Evolutionary conservation across 1,284 basidiomycete species (phyloP), one percentile per base, ranked within the genome.

Genomic region (Inonotus obliquus): DNA sequence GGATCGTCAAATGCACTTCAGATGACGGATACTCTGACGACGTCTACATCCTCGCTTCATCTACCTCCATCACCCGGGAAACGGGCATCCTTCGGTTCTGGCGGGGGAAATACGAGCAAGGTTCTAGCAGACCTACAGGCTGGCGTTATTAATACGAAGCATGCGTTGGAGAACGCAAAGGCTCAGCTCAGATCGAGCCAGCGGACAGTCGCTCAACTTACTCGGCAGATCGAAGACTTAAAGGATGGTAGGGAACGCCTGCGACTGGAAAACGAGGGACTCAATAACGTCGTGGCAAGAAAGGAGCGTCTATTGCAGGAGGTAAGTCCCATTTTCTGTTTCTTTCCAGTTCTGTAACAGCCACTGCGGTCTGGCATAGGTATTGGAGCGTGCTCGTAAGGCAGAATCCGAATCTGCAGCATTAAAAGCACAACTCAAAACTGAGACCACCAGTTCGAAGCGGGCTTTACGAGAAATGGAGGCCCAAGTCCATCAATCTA

Each of bases 221-320:
- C 92, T 39, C 77, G 91, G 49, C 87, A 90, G 72, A 86, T 85
- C 48, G 93, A 95, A 70, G 93, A 95, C 72, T 74, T 94, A 71
- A 93, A 92, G 68, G 91, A 93, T 68, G 86, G 85, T 1, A 81
- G 92, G 65, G 90, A 93, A 70, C 78, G 92, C 52, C 73, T 94
- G 60, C 75, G 91, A 59, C 71, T 92, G 56, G 93, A 95, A 74
- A 94, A 92, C 69, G 92, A 95, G 71, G 86, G 86, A 1, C 72
- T 93, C 63, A 92, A 91, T 68, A 91, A 91, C 66, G 91, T 94
- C 17, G 86, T 95, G 10, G 83, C 89, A 27, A 79, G 92, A 61
- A 95, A 95, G 71, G 92, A 95, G 73, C 80, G 93, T 61, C 70
- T 94, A 60, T 74, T 93, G 62, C 87, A 91, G 72, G 92, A 95